Evolutionary conservation across 305 asterid species (phyloP), one percentile per base, ranked within the genome.

Genomic region (Lippia alba): DNA sequence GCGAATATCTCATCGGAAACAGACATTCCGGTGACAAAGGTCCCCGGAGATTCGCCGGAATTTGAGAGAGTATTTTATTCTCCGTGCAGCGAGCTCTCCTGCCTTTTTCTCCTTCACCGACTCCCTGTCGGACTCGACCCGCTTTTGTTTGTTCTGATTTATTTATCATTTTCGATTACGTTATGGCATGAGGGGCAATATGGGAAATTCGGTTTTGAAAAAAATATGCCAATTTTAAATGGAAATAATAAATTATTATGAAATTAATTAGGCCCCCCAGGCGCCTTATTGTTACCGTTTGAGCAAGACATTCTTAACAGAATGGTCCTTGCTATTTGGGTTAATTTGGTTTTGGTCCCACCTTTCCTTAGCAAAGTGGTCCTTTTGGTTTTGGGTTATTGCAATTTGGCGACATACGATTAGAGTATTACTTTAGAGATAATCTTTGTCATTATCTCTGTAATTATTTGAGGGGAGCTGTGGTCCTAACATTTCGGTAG

Each of bases 161-260:
- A 78, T 72, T 80, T 66, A 78, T 76, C 81, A 32, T 84, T 78
- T 86, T 88, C 81, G 86, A 73, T 80, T 83, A 78, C 87, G 87
- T 73, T 44, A 44, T 75, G 71, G 73, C 30, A 54, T 54, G 69
- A 44, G 61, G 65, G 16, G 58, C 76, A 39, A 50, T 44, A 44
- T 8, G 10, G 49, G 49, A 44, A 44, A 44, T 44, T 44, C 30
- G 3, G 4, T 2, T 44, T 11, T 8, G 10, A 44, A 8, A 44
- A 44, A 8, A 44, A 8, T 10, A 44, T 24, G 30, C 30, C 30
- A 24, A 24, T 44, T 0, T 11, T 44, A 51, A 20, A 61, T 15
- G 70, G 36, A 61, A 54, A 73, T 18, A 36, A 50, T 17, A 39
- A 58, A 15, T 49, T 12, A 24, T 10, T 51, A 40, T 3, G 10